Evolutionary conservation across 192 early-diverging fungal genomes (phyloP).

Genomic region (Diversispora eburnea): DNA sequence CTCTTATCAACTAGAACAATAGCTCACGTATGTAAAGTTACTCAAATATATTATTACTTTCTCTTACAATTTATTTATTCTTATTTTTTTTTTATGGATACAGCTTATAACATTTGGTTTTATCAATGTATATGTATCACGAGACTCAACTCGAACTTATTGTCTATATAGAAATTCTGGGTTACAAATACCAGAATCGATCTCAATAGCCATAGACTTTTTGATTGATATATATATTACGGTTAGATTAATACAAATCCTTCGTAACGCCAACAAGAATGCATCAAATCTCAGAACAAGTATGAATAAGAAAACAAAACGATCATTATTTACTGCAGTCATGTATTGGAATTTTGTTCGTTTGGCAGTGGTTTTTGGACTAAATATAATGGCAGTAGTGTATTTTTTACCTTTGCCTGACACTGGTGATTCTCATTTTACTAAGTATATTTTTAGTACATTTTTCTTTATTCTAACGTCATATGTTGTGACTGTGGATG

Average conservation of each 20-base stretch:
- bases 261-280: too few relatives aligned
- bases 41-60: neutral
- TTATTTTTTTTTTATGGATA: neutral
- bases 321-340: too few relatives aligned
- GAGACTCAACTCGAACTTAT: neutral
- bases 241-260: too few relatives aligned
- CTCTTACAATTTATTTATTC: neutral
- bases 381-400: neutral
- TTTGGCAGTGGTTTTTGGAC: neutral
- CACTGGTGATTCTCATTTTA: too few relatives aligned
- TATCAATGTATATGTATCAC: neutral
- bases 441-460: too few relatives aligned
- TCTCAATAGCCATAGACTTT: neutral
- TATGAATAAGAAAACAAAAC: too few relatives aligned
- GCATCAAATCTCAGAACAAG: too few relatives aligned
- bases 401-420: too few relatives aligned
- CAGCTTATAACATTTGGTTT: neutral
- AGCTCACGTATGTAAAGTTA: neutral
- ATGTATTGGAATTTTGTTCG: too few relatives aligned
- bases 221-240: too few relatives aligned
- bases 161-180: too few relatives aligned
- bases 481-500: constrained; percentile 19
- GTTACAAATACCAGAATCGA: neutral
- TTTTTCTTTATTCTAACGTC: neutral
- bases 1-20: neutral